Evolutionary conservation across 2,329 filamentous ascomycete species (phyloP).

Genomic region (Botrytis paeoniae): DNA sequence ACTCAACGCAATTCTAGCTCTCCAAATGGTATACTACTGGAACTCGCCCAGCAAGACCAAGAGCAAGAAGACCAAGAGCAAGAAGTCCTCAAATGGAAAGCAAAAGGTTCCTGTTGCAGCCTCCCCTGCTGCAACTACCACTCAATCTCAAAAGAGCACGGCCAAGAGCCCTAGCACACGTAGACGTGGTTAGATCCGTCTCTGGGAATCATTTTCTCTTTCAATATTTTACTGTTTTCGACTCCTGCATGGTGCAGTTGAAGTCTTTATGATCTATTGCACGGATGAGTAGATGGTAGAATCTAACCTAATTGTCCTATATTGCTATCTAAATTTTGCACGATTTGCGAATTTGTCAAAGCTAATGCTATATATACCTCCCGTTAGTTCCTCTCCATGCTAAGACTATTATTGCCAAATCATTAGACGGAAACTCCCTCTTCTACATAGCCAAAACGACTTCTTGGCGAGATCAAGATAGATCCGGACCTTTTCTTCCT

Average conservation of each 20-base stretch:
- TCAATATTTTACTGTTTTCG: slow-evolving; percentile 12
- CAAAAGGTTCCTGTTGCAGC: slow-evolving; percentile 34
- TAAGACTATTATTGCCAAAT: not conserved
- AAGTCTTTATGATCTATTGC: slow-evolving; percentile 23
- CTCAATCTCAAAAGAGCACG: slow-evolving; percentile 22
- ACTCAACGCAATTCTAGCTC: slow-evolving; percentile 83
- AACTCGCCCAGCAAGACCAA: slow-evolving; percentile 52
- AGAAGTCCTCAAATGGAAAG: slow-evolving; percentile 41
- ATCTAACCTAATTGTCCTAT: not conserved
- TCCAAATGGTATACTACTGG: slow-evolving; percentile 97
- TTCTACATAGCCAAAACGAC: not conserved
- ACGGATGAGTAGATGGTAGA: not conserved
- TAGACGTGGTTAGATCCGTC: slow-evolving; percentile 32
- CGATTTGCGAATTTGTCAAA: not conserved
- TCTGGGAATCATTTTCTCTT: not conserved
- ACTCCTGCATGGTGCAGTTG: slow-evolving; percentile 32
- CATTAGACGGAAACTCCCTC: not conserved
- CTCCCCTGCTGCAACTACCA: slow-evolving; percentile 21
- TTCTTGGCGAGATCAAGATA: not conserved
- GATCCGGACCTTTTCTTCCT: not conserved
- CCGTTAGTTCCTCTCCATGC: no score
- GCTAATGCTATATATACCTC: not conserved
- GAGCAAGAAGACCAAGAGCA: slow-evolving; percentile 20
- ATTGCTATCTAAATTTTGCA: not conserved
- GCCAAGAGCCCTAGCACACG: slow-evolving; percentile 36